These are phyloP conservation scores for Ophiostoma sp. DNA, from an alignment of 2,329 filamentous ascomycete species.

Conservation along the genomic window DNA sequence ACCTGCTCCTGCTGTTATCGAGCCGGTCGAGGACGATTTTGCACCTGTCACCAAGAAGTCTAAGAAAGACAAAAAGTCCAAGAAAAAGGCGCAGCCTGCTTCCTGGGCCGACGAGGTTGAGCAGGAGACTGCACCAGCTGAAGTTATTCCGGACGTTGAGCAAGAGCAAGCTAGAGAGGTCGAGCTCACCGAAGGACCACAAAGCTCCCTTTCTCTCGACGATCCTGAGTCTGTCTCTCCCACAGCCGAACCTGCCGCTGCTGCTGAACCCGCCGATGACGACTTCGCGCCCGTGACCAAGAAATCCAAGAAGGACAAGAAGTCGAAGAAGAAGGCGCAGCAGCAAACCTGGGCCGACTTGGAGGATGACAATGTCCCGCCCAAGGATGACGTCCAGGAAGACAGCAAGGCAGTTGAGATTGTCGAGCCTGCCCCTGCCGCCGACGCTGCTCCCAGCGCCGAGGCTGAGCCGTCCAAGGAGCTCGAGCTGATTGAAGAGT, in stretches of 20 bases:
- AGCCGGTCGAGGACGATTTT: neutral
- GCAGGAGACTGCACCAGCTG: neutral
- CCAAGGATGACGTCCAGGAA: neutral
- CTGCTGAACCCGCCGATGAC: neutral
- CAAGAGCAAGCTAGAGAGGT: neutral
- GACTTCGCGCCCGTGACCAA: constrained; percentile 29
- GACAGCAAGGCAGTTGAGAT: neutral
- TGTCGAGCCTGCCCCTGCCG: neutral
- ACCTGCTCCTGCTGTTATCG: too few species aligned
- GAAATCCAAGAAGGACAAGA: constrained; percentile 40
- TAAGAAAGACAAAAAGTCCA: constrained; percentile 37
- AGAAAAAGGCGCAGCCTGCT: neutral
- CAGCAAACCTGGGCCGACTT: neutral
- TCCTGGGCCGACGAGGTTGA: neutral
- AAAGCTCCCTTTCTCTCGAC: neutral
- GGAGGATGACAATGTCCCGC: neutral
- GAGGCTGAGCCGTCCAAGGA: neutral
- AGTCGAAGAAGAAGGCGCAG: constrained; percentile 21
- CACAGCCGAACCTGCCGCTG: neutral
- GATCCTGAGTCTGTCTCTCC: neutral
- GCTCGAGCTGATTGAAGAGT: neutral
- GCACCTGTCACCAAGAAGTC: constrained; percentile 36
- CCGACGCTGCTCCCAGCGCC: too few species aligned
- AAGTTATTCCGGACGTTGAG: neutral
- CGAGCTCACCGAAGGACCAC: neutral